phyloP scores from a whole-genome alignment of 2,329 filamentous ascomycete genomes.

The Trichoderma asperellum region DNA sequence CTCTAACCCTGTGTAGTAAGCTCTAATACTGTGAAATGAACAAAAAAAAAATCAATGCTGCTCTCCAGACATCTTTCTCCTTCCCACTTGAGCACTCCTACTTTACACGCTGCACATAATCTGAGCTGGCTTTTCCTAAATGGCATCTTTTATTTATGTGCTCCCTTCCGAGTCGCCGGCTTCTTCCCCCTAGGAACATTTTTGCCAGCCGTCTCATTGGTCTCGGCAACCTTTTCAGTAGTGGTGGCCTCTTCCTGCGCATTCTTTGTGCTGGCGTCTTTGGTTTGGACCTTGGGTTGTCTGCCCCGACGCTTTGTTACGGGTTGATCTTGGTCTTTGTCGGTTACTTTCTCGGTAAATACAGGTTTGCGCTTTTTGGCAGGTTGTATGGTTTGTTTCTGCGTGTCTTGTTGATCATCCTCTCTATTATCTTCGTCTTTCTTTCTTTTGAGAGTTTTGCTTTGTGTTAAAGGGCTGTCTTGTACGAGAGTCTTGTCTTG shows the following conservation, averaged over 20 bases:
- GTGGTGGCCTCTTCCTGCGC: neutral
- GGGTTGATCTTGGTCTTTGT: neutral
- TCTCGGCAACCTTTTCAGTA: neutral
- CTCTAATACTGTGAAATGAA: neutral
- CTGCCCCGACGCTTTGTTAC: neutral
- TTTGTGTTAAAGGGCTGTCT: neutral
- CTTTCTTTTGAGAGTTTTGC: neutral
- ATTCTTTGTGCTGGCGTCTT: neutral
- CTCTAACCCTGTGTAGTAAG: neutral
- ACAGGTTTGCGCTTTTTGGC: neutral
- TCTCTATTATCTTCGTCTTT: neutral
- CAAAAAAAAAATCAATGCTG: neutral
- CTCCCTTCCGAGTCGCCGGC: neutral
- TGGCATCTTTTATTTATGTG: neutral
- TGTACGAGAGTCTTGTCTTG: neutral
- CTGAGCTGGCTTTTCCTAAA: neutral
- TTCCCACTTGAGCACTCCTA: neutral
- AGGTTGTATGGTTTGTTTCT: neutral
- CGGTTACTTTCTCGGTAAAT: neutral
- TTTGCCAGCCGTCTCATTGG: neutral
- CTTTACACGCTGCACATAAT: neutral
- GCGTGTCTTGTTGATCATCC: neutral
- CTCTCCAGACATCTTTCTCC: neutral
- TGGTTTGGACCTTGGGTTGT: neutral
- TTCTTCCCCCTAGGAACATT: neutral